A percentile compares a stretch with the other conserved stretches of the same genome.
phyloP scores from a whole-genome alignment of 768 basidiomycete genomes.

The Scleroderma citrinum region DNA sequence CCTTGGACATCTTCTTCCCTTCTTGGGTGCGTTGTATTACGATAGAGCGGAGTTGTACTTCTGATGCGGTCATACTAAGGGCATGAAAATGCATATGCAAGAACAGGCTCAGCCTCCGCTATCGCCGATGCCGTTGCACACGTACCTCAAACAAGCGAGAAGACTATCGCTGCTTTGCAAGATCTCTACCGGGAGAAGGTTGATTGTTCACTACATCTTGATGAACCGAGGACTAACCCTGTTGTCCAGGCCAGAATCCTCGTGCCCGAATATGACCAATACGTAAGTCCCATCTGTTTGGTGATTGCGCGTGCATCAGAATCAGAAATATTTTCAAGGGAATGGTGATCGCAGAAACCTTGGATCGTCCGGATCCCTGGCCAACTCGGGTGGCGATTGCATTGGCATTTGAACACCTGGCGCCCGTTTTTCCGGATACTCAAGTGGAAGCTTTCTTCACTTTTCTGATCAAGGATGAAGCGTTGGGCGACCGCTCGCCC shows the following conservation, averaged over 20 bases:
- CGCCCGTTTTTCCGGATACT: slow-evolving; percentile 55
- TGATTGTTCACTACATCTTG: background rate
- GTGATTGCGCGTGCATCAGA: background rate
- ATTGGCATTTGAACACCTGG: slow-evolving; percentile 57
- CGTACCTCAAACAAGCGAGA: slow-evolving; percentile 53
- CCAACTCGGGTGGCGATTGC: slow-evolving; percentile 72
- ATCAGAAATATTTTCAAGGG: slow-evolving; percentile 46
- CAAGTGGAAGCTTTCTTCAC: slow-evolving; percentile 70
- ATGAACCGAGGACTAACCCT: background rate
- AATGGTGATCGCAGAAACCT: slow-evolving; percentile 82
- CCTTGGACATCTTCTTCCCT: slow-evolving; percentile 50
- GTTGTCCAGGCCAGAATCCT: slow-evolving; percentile 66
- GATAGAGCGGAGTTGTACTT: background rate
- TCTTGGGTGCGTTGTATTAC: slow-evolving; percentile 52
- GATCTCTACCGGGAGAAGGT: slow-evolving; percentile 83
- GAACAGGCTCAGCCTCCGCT: slow-evolving; percentile 62
- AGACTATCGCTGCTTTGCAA: slow-evolving; percentile 50
- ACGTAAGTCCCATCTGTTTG: slow-evolving; percentile 44
- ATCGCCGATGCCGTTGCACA: slow-evolving; percentile 73
- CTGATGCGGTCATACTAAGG: slow-evolving; percentile 36
- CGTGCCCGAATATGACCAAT: slow-evolving; percentile 90
- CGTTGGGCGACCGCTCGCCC: slow-evolving; percentile 76
- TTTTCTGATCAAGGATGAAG: slow-evolving; percentile 82
- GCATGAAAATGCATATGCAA: slow-evolving; percentile 77
- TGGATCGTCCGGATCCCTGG: slow-evolving; percentile 91